Evolutionary conservation across 768 basidiomycete genomes (phyloP), one percentile per base, ranked within the genome.

Genomic region (Phylloporus arenicola): DNA sequence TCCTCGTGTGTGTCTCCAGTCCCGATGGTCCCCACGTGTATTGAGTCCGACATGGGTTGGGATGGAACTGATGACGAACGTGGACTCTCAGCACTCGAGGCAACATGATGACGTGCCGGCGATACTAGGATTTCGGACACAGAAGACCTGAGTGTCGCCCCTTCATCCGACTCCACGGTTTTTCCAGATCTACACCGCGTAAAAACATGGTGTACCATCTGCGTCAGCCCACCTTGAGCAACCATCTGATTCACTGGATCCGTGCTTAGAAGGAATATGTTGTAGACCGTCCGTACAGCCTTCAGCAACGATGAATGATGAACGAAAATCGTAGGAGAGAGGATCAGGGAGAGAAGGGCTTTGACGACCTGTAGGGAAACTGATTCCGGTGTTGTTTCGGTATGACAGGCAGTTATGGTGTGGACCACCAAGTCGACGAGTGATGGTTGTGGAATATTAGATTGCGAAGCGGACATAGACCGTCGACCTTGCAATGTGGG

Each of bases 191-290:
- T 76, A 61, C 90, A 91, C 19, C 96, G 81, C 13, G 86, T 79
- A 65, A 99, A 98, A 50, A 98, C 84, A 61, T 97, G 94, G 60
- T 96, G 88, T 3, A 98, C 93, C 85, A 99, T 98, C 68, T 99
- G 96, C 0, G 92, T 93, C 16, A 99, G 79, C 16, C 94, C 92
- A 17, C 95, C 96, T 68, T 99, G 96, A 16, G 96, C 96, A 33
- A 99, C 95, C 75, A 90, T 94, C 70, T 98, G 96, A 58, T 95
- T 98, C 44, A 93, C 88, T 5, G 86, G 79, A 61, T 95, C 92
- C 19, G 79, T 77, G 59, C 91, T 93, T 52, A 98, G 76, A 24
- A 99, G 75, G 67, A 98, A 99, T 52, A 99, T 86, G 65, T 99
- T 98, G 73, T 98, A 99, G 4, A 99, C 96, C 17, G 96, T 97